These are phyloP conservation scores for Fusarium tricinctum DNA, from an alignment of 2,329 filamentous ascomycete species.

Conservation along the genomic window DNA sequence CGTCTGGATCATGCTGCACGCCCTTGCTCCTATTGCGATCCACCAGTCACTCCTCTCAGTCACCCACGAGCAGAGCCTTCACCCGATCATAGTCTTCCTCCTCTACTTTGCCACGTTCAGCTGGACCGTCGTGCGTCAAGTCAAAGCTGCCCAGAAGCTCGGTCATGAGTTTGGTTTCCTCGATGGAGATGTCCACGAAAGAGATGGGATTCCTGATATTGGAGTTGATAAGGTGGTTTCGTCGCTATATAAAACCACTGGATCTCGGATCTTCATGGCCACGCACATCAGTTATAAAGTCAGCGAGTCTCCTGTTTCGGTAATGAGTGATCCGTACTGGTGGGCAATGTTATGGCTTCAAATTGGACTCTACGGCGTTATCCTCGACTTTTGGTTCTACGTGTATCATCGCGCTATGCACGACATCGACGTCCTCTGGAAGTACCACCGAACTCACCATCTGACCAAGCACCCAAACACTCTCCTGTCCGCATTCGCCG, in stretches of 20 bases:
- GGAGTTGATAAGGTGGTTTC: conserved; percentile 33
- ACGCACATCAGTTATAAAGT: conserved; percentile 18
- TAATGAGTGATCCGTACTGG: conserved; percentile 13
- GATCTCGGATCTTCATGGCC: conserved; percentile 21
- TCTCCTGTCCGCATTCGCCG: conserved; percentile 30
- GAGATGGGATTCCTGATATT: conserved; percentile 31
- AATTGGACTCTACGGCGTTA: conserved; percentile 32
- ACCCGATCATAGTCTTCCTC: conserved; percentile 13
- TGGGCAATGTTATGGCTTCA: conserved; percentile 31
- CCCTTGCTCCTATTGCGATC: conserved; percentile 14
- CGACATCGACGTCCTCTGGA: conserved; percentile 33
- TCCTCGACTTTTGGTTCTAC: conserved; percentile 41
- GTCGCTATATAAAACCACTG: conserved; percentile 1
- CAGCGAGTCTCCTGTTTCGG: conserved; percentile 9
- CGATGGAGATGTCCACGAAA: conserved; percentile 24
- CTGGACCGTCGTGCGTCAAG: conserved; percentile 15
- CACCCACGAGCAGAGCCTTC: conserved; percentile 3
- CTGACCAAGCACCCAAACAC: conserved; percentile 34
- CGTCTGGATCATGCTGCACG: conserved; percentile 21
- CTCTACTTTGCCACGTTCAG: conserved; percentile 23
- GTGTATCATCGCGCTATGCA: conserved; percentile 38
- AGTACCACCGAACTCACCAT: conserved; percentile 36
- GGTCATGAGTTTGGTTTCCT: conserved; percentile 25
- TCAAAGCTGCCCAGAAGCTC: conserved; percentile 8
- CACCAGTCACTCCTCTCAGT: conserved; percentile 14